Conservation (phyloP, 352 stramenopile species). For the Blastocystis sp. region DNA sequence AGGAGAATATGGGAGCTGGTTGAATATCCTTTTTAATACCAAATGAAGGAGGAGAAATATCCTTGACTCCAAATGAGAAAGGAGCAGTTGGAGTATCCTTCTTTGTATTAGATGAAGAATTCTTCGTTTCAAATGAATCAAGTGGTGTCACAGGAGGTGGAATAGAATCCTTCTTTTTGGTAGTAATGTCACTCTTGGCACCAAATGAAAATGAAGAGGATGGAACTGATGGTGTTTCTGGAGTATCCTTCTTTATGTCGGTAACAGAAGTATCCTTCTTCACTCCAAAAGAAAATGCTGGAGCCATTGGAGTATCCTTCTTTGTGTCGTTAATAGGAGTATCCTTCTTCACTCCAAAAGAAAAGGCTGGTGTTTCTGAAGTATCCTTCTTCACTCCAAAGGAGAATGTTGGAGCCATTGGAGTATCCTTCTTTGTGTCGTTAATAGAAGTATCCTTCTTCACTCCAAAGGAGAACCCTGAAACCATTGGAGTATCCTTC, state of each 20-base stretch:
- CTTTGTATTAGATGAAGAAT: background rate
- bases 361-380: background rate
- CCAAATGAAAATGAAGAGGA: background rate
- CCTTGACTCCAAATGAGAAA: constrained; percentile 2
- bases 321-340: too few species aligned
- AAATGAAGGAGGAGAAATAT: background rate
- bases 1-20: background rate
- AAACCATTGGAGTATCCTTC: background rate
- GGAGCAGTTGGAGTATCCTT: background rate
- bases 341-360: background rate
- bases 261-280: background rate
- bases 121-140: too few species aligned
- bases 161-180: too few species aligned
- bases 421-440: too few species aligned
- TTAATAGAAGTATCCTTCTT: background rate
- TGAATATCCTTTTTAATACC: background rate
- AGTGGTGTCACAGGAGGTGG: too few species aligned
- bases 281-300: background rate
- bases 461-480: background rate
- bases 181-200: background rate
- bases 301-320: background rate
- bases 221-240: too few species aligned
- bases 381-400: background rate
- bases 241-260: background rate
- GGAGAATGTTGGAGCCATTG: background rate